Evolutionary conservation across 192 early-diverging fungal species (phyloP), one percentile per base, ranked within the genome.

Genomic region (Chytriomyces confervae): DNA sequence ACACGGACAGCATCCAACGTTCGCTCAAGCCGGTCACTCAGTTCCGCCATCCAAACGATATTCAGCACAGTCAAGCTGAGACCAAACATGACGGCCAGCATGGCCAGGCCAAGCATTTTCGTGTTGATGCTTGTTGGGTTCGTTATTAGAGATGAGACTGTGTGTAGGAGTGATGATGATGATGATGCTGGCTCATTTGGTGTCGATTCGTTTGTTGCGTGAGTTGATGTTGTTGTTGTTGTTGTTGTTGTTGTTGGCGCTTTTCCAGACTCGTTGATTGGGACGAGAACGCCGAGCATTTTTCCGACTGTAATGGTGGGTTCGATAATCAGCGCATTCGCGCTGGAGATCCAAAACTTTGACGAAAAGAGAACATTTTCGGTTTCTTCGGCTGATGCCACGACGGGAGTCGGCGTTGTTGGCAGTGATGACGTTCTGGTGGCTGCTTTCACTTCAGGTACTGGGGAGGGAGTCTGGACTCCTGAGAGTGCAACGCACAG

Each of bases 21-120:
- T 5, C 69, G 66, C 44, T 78, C 77, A n/a, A 78, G 60, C 29
- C 77, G 46, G 27, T 61, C 57, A 53, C 67, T 60, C 27, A 78
- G 20, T 24, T 78, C 77, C 16, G 77, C 77, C 66, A 78, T 78
- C 77, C 77, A 78, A 8, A 78, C 57, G 9, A 78, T 57, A 48
- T 78, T 78, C 60, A 78, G 48, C 4, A 66, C 68, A n/a, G 77
- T 78, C 50, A 78, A 44, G 7, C 27, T 23, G 13, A 78, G 53
- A 7, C 77, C 77, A 44, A 66, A 57, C 3, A 78, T 44, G 20
- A 78, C 69, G 6, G 68, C 68, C 51, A 78, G 5, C 47, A 70
- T 47, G 13, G 67, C 67, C 50, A 78, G 27, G 53, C 50, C 64
- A 51, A 77, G 47, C 46, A 77, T 49, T 45, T 57, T 50, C 24